Evolutionary conservation across 192 early-diverging fungal genomes (phyloP).

Genomic region (Coemansia sp.): DNA sequence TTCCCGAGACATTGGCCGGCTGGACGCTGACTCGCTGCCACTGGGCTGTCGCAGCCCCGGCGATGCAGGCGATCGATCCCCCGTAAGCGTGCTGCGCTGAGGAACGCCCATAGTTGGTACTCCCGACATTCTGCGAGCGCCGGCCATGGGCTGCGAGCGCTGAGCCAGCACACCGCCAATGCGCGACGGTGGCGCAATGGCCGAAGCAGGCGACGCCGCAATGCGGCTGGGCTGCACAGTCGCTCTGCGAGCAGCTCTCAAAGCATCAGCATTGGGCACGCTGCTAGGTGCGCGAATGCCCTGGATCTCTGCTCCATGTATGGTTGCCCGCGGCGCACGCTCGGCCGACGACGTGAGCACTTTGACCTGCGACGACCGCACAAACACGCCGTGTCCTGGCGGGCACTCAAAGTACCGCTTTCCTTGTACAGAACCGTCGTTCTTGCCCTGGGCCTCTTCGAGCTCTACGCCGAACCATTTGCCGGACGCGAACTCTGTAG

Average conservation of each 20-base stretch:
- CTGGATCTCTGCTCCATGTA: slow-evolving; percentile 31
- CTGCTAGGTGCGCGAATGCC: slow-evolving; percentile 7
- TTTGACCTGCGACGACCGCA: slow-evolving; percentile 62
- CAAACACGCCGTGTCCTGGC: slow-evolving; percentile 74
- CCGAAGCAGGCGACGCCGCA: slow-evolving; percentile 3
- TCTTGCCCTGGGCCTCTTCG: slow-evolving; percentile 70
- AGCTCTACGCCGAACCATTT: slow-evolving; percentile 91
- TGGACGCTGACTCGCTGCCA: slow-evolving; percentile 15
- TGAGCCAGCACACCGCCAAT: slow-evolving; percentile 10
- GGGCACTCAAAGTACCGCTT: slow-evolving; percentile 76
- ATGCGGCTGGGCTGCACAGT: slow-evolving; percentile 25
- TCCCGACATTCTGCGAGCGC: not conserved
- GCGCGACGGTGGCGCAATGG: slow-evolving; percentile 19
- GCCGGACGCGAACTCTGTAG: slow-evolving; percentile 79
- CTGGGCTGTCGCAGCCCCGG: slow-evolving; percentile 14
- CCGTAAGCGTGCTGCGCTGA: slow-evolving; percentile 28
- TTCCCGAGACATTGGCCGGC: slow-evolving; percentile 27
- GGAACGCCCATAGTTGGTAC: slow-evolving; percentile 10
- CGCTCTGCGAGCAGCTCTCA: slow-evolving; percentile 17
- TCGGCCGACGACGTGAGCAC: slow-evolving; percentile 9
- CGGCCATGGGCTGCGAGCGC: too few relatives aligned
- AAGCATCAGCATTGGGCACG: slow-evolving; percentile 12
- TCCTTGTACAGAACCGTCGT: slow-evolving; percentile 73
- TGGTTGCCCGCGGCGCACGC: slow-evolving; percentile 12
- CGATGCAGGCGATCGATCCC: slow-evolving; percentile 12